Evolutionary conservation across 345 rosid genomes (phyloP).

Genomic region (Lepidium aucheri): DNA sequence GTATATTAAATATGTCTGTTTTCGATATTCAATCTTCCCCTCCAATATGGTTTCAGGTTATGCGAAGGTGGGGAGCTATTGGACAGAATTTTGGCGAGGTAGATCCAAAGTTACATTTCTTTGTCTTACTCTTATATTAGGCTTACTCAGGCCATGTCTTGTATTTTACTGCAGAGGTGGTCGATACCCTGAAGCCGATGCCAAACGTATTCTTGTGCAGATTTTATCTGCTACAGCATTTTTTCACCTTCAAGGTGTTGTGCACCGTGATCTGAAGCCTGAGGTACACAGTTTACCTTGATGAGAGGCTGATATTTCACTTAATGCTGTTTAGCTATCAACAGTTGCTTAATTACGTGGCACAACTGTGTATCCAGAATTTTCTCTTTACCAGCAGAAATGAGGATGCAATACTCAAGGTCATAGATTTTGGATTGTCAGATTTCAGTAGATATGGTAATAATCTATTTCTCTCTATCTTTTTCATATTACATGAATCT

Average conservation of each 20-base stretch:
- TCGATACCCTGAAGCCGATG: constrained; percentile 82
- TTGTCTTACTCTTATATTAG: background rate
- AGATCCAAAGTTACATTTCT: constrained; percentile 8
- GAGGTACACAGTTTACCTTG: constrained; percentile 45
- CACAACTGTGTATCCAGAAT: constrained; percentile 44
- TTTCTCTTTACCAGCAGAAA: constrained; percentile 77
- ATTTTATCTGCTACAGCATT: constrained; percentile 78
- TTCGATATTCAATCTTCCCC: background rate
- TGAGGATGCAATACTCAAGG: constrained; percentile 81
- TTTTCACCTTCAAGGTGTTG: constrained; percentile 97
- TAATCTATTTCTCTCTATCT: background rate
- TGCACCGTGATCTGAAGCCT: constrained; percentile 92
- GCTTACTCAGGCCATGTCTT: background rate
- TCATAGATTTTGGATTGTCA: constrained; percentile 93
- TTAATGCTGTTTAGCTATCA: background rate
- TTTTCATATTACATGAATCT: background rate
- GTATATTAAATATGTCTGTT: background rate
- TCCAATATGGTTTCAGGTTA: constrained; percentile 40
- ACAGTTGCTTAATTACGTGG: background rate
- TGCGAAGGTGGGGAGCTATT: constrained; percentile 97
- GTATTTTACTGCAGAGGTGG: constrained; percentile 71
- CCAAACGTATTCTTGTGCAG: constrained; percentile 69
- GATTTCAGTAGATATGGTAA: constrained; percentile 77
- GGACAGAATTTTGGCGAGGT: constrained; percentile 91
- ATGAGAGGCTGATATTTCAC: background rate